Percentiles rank a stretch among this genome's conserved stretches.
These are phyloP conservation scores for Cyclostephanos tholiformis DNA, from an alignment of 108 stramenopile genomes.

Conservation along the genomic window DNA sequence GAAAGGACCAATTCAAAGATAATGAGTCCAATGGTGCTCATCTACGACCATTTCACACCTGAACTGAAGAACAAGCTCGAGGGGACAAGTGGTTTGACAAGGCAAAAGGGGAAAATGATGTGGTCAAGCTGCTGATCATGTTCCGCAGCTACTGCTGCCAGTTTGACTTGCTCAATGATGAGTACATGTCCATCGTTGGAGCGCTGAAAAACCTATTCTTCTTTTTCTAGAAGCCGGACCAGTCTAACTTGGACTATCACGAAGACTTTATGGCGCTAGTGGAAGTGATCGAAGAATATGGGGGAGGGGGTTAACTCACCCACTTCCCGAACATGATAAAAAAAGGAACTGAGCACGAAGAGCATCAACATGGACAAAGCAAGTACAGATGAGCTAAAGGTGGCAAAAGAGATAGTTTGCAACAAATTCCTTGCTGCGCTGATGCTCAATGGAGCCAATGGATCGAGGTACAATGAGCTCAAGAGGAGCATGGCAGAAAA, in stretches of 20 bases:
- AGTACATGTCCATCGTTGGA: not conserved
- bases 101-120: not conserved
- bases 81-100: not conserved
- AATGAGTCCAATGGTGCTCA: not conserved
- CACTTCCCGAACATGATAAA: not conserved
- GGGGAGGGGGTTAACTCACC: too few relatives aligned
- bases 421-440: not conserved
- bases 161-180: too few relatives aligned
- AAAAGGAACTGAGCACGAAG: not conserved
- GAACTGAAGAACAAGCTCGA: not conserved
- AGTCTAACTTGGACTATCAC: too few relatives aligned
- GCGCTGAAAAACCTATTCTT: too few relatives aligned
- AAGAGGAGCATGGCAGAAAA: not conserved
- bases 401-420: too few relatives aligned
- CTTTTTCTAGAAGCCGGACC: not conserved
- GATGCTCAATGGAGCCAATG: slow-evolving; percentile 3
- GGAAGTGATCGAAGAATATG: too few relatives aligned
- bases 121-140: slow-evolving; percentile 4
- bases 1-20: not conserved
- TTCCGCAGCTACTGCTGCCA: not conserved
- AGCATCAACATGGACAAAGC: too few relatives aligned
- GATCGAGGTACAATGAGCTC: not conserved
- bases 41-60: slow-evolving; percentile 3
- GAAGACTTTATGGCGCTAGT: too few relatives aligned
- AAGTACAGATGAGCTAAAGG: too few relatives aligned